Evolutionary conservation across 805 yeast genomes (phyloP).

Genomic region (Pichia exigua): DNA sequence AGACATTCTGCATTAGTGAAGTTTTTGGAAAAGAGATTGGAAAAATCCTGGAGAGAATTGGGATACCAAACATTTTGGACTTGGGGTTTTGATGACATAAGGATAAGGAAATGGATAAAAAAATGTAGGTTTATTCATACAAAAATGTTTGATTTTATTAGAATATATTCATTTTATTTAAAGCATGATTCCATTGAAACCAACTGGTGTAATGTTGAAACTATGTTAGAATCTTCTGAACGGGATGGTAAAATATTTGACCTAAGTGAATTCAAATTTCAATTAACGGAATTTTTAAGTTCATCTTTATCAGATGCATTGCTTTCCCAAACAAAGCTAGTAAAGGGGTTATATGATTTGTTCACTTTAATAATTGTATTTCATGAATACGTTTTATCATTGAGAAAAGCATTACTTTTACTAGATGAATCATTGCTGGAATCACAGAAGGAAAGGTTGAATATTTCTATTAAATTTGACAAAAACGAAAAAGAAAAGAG

Average conservation of each 20-base stretch:
- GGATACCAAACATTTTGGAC: constrained; percentile 62
- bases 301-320: constrained; percentile 59
- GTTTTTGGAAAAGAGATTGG: constrained; percentile 51
- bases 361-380: constrained; percentile 41
- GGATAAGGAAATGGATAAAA: constrained; percentile 45
- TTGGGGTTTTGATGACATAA: constrained; percentile 34
- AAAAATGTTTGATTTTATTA: constrained; percentile 49
- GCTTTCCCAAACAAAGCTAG: constrained; percentile 49
- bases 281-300: constrained; percentile 51
- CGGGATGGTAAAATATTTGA: constrained; percentile 15
- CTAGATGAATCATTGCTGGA: constrained; percentile 41
- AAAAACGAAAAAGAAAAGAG: constrained; percentile 32
- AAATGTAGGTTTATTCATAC: constrained; percentile 48
- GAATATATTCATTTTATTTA: constrained; percentile 47
- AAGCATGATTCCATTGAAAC: constrained; percentile 52
- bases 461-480: constrained; percentile 32
- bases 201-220: constrained; percentile 39
- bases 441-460: constrained; percentile 29
- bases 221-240: constrained; percentile 11
- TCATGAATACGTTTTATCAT: constrained; percentile 41
- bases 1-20: constrained; percentile 62
- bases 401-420: constrained; percentile 46
- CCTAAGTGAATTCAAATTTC: constrained; percentile 37
- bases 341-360: constrained; percentile 38
- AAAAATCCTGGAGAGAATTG: constrained; percentile 66